These are phyloP conservation scores for Anthracocystis panici-leucophaei DNA, from an alignment of 1,284 basidiomycete genomes.

Conservation along the genomic window DNA sequence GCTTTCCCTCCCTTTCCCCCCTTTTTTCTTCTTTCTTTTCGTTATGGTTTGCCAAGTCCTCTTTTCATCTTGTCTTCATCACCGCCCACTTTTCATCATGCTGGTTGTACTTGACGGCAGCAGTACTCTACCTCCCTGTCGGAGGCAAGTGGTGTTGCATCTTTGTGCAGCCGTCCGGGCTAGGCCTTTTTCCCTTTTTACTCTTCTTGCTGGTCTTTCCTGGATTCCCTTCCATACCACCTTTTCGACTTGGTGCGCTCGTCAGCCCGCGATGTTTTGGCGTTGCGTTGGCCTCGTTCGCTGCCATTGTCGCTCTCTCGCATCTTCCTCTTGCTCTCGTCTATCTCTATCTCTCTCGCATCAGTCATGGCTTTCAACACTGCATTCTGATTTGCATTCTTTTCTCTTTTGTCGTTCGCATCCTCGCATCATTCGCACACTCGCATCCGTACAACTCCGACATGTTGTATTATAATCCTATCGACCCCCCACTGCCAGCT, in stretches of 20 bases:
- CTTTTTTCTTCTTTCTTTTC: constrained; percentile 13
- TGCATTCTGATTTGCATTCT: constrained; percentile 38
- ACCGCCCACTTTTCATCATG: constrained; percentile 19
- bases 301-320: constrained; percentile 9
- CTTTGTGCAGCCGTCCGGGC: background rate
- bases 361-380: constrained; percentile 50
- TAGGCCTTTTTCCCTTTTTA: constrained; percentile 1
- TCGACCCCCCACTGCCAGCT: constrained; percentile 24
- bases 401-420: constrained; percentile 32
- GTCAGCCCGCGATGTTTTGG: background rate
- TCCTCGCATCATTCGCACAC: constrained; percentile 22
- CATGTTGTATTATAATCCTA: constrained; percentile 54
- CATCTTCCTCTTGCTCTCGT: constrained; percentile 1
- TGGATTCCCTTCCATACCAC: constrained; percentile 3
- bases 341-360: constrained; percentile 23
- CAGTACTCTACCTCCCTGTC: background rate
- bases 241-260: background rate
- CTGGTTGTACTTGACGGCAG: background rate
- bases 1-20: constrained; percentile 9
- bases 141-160: background rate
- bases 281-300: constrained; percentile 7
- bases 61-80: constrained; percentile 17
- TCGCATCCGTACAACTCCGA: constrained; percentile 56
- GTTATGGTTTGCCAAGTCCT: constrained; percentile 18
- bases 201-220: constrained; percentile 12